Evolutionary conservation across 2,329 filamentous ascomycete species (phyloP).

Genomic region (Corynespora cassiicola): DNA sequence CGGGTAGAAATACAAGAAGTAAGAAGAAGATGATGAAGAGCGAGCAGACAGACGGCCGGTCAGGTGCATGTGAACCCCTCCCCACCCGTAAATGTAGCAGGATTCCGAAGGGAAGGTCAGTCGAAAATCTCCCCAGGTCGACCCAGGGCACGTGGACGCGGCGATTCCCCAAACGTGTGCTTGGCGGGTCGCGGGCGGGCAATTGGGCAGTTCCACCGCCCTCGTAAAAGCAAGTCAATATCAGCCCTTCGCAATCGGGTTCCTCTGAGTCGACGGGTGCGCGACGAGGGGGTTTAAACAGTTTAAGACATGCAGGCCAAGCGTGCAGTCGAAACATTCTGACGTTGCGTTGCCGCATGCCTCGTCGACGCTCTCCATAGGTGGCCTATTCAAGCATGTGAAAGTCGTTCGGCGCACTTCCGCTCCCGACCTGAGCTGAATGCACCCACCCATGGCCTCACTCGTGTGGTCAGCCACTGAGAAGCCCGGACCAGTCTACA

Average conservation of each 20-base stretch:
- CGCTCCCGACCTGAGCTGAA: no score
- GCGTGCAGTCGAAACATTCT: conserved; percentile 2
- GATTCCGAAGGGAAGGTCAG: conserved; percentile 26
- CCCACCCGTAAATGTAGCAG: conserved; percentile 25
- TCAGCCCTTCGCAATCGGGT: conserved; percentile 11
- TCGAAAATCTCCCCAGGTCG: conserved; percentile 18
- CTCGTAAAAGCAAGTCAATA: conserved; percentile 31
- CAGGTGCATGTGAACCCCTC: conserved; percentile 9
- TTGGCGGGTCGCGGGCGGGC: conserved; percentile 11
- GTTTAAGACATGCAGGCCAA: conserved; percentile 9
- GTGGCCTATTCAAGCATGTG: conserved; percentile 23
- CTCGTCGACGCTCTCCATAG: conserved; percentile 12
- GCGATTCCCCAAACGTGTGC: conserved; percentile 6
- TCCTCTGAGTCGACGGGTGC: conserved; percentile 10
- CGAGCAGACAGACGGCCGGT: conserved; percentile 6
- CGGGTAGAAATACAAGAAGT: conserved; percentile 1
- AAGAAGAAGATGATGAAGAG: conserved; percentile 8
- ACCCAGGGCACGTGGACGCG: conserved; percentile 32
- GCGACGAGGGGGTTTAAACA: conserved; percentile 7
- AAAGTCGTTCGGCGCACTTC: conserved; percentile 29
- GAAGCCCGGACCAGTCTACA: no score
- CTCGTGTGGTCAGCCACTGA: no score
- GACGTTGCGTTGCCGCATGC: conserved; percentile 17
- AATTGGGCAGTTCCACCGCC: conserved; percentile 22
- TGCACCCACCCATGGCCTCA: no score